phyloP scores from a whole-genome alignment of 2,329 filamentous ascomycete genomes.

The Penicillium crustosum region DNA sequence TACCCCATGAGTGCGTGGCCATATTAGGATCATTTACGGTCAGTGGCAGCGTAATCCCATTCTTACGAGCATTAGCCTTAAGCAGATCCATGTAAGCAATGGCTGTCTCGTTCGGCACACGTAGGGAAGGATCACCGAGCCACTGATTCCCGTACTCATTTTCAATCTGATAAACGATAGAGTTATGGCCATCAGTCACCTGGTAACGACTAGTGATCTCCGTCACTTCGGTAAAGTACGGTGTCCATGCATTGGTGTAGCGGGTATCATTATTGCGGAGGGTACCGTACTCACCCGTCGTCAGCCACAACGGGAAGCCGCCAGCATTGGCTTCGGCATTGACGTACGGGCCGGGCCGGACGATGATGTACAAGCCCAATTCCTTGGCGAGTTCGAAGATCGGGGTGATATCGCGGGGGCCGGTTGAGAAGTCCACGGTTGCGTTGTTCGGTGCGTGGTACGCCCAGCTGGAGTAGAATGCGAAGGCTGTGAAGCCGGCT shows the following conservation, averaged over 20 bases:
- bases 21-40: slow-evolving; percentile 62
- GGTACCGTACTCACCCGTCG: slow-evolving; percentile 52
- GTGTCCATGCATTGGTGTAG: slow-evolving; percentile 33
- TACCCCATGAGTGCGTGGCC: slow-evolving; percentile 59
- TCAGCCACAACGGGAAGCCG: slow-evolving; percentile 63
- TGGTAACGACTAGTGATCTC: slow-evolving; percentile 34
- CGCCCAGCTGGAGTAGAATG: slow-evolving; percentile 51
- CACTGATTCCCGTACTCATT: slow-evolving; percentile 45
- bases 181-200: slow-evolving; percentile 31
- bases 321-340: slow-evolving; percentile 65
- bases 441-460: slow-evolving; percentile 49
- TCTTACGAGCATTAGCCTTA: slow-evolving; percentile 53
- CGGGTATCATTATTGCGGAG: slow-evolving; percentile 34
- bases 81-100: slow-evolving; percentile 48
- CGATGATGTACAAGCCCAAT: slow-evolving; percentile 56
- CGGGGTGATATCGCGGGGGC: slow-evolving; percentile 54
- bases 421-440: slow-evolving; percentile 53
- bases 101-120: slow-evolving; percentile 52
- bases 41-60: slow-evolving; percentile 60
- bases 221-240: slow-evolving; percentile 32
- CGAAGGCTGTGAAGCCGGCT: slow-evolving; percentile 50
- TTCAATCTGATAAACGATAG: slow-evolving; percentile 34
- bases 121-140: slow-evolving; percentile 29
- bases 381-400: slow-evolving; percentile 56
- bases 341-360: slow-evolving; percentile 61